Base-by-base conservation (phyloP, 2,329 filamentous ascomycete genomes). In the Truncatella angustata region DNA sequence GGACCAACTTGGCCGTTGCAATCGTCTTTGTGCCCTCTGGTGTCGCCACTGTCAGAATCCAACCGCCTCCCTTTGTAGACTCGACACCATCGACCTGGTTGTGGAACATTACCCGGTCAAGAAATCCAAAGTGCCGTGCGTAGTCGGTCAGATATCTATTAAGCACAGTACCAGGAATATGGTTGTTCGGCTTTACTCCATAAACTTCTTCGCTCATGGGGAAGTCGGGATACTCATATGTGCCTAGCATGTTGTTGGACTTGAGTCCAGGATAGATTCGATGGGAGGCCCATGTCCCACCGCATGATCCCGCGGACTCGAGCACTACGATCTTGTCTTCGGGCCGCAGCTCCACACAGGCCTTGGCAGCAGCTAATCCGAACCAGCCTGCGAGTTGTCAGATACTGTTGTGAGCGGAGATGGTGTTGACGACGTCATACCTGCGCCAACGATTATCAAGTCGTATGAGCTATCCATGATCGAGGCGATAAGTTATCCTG, bases 101-200 rank as follows among this genome's bases (percentile, higher is more conserved):
- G 23, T 75, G 67, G 49, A 84, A 73, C 5, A 73, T 72, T 14
- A 81, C 74, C 42, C 69, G 68, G 1, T 69, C 57, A 30, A 61
- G 68, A 2, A 88, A 62, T 6, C 70, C 73, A 55, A 80, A 82
- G 23, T 77, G 66, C 55, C 78, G 67, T 1, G 76, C 75, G 57
- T 77, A 85, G 9, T 76, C 72, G 28, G 71, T 68, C 5, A 86
- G 64, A 62, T 87, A 87, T 2, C 68, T 60, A 58, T 82, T 74
- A 42, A 85, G 64, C 1, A 78, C 74, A 0, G 68, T 57, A 0
- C 80, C 84, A 0, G 82, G 78, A 49, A 87, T 79, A 63, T 86
- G 82, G 43, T 83, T 64, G 20, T 78, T 78, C 14, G 55, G 49
- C 28, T 61, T 68, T 39, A 77, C 70, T 24, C 66, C 72, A 53